Base-by-base conservation (phyloP, 2,329 filamentous ascomycete species). In the Tympanopsis confertula region DNA sequence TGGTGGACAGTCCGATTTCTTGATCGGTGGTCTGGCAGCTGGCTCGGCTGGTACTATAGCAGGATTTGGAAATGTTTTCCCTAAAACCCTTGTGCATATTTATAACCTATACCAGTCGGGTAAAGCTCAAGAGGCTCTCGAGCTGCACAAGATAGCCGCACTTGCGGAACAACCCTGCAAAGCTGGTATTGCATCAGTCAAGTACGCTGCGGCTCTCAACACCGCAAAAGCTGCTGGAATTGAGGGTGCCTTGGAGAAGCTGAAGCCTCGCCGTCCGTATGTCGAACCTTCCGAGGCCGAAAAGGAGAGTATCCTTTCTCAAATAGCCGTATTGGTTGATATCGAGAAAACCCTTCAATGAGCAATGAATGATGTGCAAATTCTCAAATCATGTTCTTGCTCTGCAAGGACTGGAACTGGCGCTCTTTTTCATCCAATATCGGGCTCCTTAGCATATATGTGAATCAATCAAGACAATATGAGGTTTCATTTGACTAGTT, bases 1-100 rank as follows among this genome's bases (percentile, higher is more conserved):
- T 48, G 71, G 71, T 2, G 72, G 72, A 0, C 72, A 76, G 48
- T 64, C 63, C 1, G 71, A 75, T 46, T 75, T 73, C 51, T 48
- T 75, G 28, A 56, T 75, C 22, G 69, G 63, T 2, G 69, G 68
- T 0, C 45, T 76, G 12, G 63, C 63, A 2, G 61, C 64, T 1
- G 71, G 71, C 2, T 63, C 60, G 18, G 62, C 64, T 1, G 71
- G 71, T 2, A 72, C 68, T 41, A 69, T 76, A 37, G 64, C 68
- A 1, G 69, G 66, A 2, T 74, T 74, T 46, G 67, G 63, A 19
- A 74, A 74, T 43, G 57, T 71, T 3, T 71, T 71, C 41, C 69
- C 69, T 2, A 68, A 66, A 47, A 63, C 62, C 0, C 52, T 68
- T 5, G 57, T 58, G 10, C 56, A 51, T 37, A 57, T 73, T 4